phyloP scores from a whole-genome alignment of 768 basidiomycete species.

The Auriscalpium microsporum region DNA sequence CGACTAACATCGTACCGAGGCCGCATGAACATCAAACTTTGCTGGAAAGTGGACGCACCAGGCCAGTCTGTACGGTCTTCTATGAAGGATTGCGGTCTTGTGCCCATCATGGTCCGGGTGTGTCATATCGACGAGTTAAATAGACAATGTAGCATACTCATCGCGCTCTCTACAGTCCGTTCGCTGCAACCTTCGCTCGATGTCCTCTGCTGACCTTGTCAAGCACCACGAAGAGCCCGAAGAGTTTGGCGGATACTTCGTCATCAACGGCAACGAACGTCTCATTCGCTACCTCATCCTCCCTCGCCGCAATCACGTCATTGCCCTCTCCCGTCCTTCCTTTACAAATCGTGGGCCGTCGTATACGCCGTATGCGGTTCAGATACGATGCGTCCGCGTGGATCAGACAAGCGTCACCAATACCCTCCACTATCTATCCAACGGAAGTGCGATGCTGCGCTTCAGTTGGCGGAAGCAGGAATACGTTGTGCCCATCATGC shows the following conservation, averaged over 20 bases:
- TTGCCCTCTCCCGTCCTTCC: conserved; percentile 83
- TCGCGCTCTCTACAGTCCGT: conserved; percentile 49
- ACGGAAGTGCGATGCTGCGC: conserved; percentile 92
- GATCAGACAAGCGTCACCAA: conserved; percentile 94
- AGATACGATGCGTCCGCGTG: conserved; percentile 88
- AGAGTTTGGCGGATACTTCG: conserved; percentile 98
- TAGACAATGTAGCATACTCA: background rate
- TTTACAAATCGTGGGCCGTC: conserved; percentile 91
- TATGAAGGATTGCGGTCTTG: conserved; percentile 77
- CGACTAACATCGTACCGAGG: conserved; percentile 87
- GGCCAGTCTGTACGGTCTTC: conserved; percentile 61
- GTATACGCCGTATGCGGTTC: conserved; percentile 90
- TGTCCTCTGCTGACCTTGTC: conserved; percentile 84
- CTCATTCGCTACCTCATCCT: conserved; percentile 96
- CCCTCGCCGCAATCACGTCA: conserved; percentile 91
- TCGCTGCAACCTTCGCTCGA: conserved; percentile 81
- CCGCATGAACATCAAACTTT: conserved; percentile 77
- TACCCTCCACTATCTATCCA: conserved; percentile 94
- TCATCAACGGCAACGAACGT: conserved; percentile 98
- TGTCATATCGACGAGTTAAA: conserved; percentile 24
- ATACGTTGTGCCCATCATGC: conserved; percentile 96
- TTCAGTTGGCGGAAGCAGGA: conserved; percentile 98
- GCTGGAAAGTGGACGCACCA: conserved; percentile 66
- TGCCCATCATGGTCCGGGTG: conserved; percentile 97
- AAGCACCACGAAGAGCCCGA: conserved; percentile 91